Base-by-base conservation (phyloP, 2,329 filamentous ascomycete species). In the Colletotrichum magnum region DNA sequence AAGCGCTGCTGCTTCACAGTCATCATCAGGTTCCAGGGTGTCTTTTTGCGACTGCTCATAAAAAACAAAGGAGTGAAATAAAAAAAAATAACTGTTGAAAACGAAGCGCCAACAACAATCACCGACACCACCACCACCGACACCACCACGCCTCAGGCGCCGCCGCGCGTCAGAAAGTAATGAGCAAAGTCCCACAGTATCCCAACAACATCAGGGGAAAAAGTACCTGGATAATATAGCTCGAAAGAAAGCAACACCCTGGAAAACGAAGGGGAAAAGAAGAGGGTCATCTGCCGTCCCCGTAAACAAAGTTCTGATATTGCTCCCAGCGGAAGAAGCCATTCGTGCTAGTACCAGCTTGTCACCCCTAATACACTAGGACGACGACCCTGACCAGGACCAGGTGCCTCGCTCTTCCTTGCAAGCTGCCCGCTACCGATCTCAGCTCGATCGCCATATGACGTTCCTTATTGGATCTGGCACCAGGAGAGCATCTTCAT, bases 241-340 rank as follows among this genome's bases (percentile, higher is more conserved):
- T 36, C 32, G 32, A 36, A 36, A 36, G 32, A 36, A 36, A 36
- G 41, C 41, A 43, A 43, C 6, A 24, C 16, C n/a, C 32, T 10
- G 32, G 32, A 48, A 18, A 50, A 43, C n/a, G 53, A 56, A 18
- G 5, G 10, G 15, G 24, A 56, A 57, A 45, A 48, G 45, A 48
- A 48, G 18, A 48, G 45, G 18, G 45, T 21, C 45, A 48, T 24
- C 41, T 43, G 41, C 41, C 41, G 41, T 43, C 41, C 36, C 13
- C 41, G 43, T 13, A 64, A 64, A 68, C 51, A 68, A 52, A 52
- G 58, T 68, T 58, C 32, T 57, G 57, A 67, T 67, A 62, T 52
- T 18, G 9, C 24, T 21, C n/a, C 36, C 47, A 18, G 45, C 59
- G 61, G 28, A 57, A 50, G n/a, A 24, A 32, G 6, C 32, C 60